Percentiles rank a stretch among this genome's conserved stretches.
Evolutionary conservation across 2,329 filamentous ascomycete species (phyloP).

Genomic region (Lachnellula occidentalis): DNA sequence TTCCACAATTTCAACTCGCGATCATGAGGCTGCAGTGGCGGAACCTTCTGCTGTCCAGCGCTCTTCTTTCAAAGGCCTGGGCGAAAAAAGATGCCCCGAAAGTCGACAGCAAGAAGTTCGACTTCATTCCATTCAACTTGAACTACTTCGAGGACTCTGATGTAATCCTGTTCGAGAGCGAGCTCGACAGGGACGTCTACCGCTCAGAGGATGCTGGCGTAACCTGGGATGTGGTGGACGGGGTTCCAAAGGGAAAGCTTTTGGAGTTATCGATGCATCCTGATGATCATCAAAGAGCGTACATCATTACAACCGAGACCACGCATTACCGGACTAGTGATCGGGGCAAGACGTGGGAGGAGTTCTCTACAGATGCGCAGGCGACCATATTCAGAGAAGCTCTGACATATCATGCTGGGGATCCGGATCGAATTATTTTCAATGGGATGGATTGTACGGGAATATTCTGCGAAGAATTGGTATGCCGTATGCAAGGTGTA

Average conservation of each 20-base stretch:
- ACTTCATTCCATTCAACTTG: slow-evolving; percentile 60
- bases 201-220: slow-evolving; percentile 77
- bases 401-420: slow-evolving; percentile 75
- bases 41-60: slow-evolving; percentile 25
- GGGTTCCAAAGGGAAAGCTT: slow-evolving; percentile 58
- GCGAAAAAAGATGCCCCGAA: slow-evolving; percentile 46
- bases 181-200: slow-evolving; percentile 58
- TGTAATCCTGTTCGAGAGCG: slow-evolving; percentile 69
- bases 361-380: slow-evolving; percentile 59
- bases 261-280: slow-evolving; percentile 68
- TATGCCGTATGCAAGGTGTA: slow-evolving; percentile 15
- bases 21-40: slow-evolving; percentile 33
- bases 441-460: slow-evolving; percentile 66
- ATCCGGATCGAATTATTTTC: slow-evolving; percentile 82
- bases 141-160: slow-evolving; percentile 92
- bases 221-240: slow-evolving; percentile 63
- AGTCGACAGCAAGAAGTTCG: slow-evolving; percentile 60
- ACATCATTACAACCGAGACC: slow-evolving; percentile 64
- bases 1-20: slow-evolving; percentile 18
- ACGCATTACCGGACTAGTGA: slow-evolving; percentile 81
- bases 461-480: slow-evolving; percentile 57
- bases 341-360: slow-evolving; percentile 72
- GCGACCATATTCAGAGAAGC: slow-evolving; percentile 50
- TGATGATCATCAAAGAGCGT: slow-evolving; percentile 72
- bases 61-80: slow-evolving; percentile 22